Percentiles rank a stretch among this genome's conserved stretches.
Evolutionary conservation across 257 asterid species (phyloP).

Genomic region (Nicotiana tomentosiformis): DNA sequence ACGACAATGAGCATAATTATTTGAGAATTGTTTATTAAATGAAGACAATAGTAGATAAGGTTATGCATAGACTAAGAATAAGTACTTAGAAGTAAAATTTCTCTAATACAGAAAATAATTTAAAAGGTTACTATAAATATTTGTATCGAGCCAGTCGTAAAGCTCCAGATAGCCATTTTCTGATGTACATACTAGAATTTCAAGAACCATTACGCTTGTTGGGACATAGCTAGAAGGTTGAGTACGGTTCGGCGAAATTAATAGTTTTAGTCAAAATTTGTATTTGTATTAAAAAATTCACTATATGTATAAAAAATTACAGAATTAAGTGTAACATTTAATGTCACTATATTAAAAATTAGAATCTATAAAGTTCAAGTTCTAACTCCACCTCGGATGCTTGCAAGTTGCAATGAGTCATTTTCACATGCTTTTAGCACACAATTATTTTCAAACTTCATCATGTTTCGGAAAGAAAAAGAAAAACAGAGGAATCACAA

Average conservation of each 20-base stretch:
- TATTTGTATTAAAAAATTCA: too few relatives aligned
- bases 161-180: neutral
- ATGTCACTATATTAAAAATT: too few relatives aligned
- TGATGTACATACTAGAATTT: neutral
- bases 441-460: neutral
- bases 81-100: neutral
- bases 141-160: neutral
- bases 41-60: neutral
- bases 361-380: too few relatives aligned
- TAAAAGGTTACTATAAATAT: neutral
- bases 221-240: too few relatives aligned
- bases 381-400: neutral
- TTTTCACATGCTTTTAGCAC: neutral
- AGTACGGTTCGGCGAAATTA: too few relatives aligned
- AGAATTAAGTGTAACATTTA: too few relatives aligned
- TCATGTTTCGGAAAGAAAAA: neutral
- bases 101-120: neutral
- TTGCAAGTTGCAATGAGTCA: neutral
- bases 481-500: neutral
- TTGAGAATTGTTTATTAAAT: neutral
- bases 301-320: too few relatives aligned
- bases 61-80: neutral
- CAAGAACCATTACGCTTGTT: too few relatives aligned
- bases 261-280: too few relatives aligned
- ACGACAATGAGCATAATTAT: neutral